Evolutionary conservation across 805 yeast genomes (phyloP), one percentile per base, ranked within the genome.

Genomic region (Suhomyces sp.): DNA sequence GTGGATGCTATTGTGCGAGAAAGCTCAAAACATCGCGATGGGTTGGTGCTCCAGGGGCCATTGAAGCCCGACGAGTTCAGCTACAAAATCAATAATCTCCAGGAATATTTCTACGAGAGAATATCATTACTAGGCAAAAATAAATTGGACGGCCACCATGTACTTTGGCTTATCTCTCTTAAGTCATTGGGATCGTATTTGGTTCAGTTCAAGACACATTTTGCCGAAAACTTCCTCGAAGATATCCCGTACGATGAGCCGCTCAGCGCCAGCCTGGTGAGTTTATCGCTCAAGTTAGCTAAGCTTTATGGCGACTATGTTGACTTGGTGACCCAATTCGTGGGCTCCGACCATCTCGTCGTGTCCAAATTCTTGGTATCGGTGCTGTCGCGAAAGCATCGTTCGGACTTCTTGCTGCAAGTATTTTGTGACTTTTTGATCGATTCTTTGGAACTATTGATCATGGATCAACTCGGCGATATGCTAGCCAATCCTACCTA

Each of bases 111-210:
- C 41, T 40, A 45, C 40, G 65, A 59, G 24, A 50, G 56, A 5
- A 49, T 48, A 15, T 41, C 54, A 19, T 19, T 48, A 3, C 58
- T 67, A 10, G 36, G 27, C 6, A 54, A 57, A n/a, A 38, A 53
- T 38, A 53, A 55, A 0, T n/a, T 57, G 4, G 46, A 26, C 3
- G 31, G 50, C 9, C 62, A 67, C 49, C 57, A 57, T 22, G 46
- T 51, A n/a, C 50, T 65, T 7, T 67, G 71, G 71, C 31, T 66
- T 8, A 47, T 53, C 6, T 45, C 49, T 5, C 15, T 63, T 8
- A 44, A 52, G 1, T 38, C 42, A 22, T 46, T 64, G 23, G 53
- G 51, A 2, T 17, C 44, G 4, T 36, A 41, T 6, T 15, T 48
- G 26, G 35, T 40, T 10, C 35, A 48, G 22, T 48, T 22, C 38